Percentiles rank a stretch among this genome's conserved stretches.
These are phyloP conservation scores for Eucalyptus pauciflora DNA, from an alignment of 345 rosid species.

Conservation along the genomic window DNA sequence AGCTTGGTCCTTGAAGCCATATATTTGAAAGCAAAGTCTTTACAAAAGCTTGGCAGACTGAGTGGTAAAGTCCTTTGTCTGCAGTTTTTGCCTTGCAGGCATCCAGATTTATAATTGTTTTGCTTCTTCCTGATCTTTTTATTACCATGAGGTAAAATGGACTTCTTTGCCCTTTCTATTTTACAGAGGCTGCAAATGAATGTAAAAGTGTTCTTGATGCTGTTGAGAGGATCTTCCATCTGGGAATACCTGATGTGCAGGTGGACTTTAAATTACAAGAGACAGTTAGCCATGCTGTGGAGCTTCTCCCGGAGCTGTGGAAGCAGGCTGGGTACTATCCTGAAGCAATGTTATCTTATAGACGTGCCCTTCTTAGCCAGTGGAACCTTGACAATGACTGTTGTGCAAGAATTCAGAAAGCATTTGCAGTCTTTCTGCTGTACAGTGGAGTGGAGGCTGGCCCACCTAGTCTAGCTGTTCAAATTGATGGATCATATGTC, in stretches of 20 bases:
- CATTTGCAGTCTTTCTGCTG: slow-evolving; percentile 70
- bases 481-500: slow-evolving; percentile 64
- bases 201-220: slow-evolving; percentile 86
- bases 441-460: slow-evolving; percentile 81
- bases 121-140: not conserved
- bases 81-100: not conserved
- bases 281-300: slow-evolving; percentile 84
- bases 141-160: not conserved
- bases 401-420: slow-evolving; percentile 81
- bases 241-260: slow-evolving; percentile 75
- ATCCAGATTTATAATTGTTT: not conserved
- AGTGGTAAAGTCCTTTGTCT: slow-evolving; percentile 26
- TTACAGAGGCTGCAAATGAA: slow-evolving; percentile 80
- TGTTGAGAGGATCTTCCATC: slow-evolving; percentile 68
- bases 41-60: slow-evolving; percentile 76
- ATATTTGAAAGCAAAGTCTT: slow-evolving; percentile 85
- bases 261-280: slow-evolving; percentile 70
- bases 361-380: slow-evolving; percentile 77
- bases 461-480: slow-evolving; percentile 70
- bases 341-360: slow-evolving; percentile 69
- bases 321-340: slow-evolving; percentile 57
- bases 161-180: not conserved
- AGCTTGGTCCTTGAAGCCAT: slow-evolving; percentile 83
- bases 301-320: slow-evolving; percentile 80
- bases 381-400: slow-evolving; percentile 78